Evolutionary conservation across 2,329 filamentous ascomycete species (phyloP).

Genomic region (Sarocladiaceae sp.): DNA sequence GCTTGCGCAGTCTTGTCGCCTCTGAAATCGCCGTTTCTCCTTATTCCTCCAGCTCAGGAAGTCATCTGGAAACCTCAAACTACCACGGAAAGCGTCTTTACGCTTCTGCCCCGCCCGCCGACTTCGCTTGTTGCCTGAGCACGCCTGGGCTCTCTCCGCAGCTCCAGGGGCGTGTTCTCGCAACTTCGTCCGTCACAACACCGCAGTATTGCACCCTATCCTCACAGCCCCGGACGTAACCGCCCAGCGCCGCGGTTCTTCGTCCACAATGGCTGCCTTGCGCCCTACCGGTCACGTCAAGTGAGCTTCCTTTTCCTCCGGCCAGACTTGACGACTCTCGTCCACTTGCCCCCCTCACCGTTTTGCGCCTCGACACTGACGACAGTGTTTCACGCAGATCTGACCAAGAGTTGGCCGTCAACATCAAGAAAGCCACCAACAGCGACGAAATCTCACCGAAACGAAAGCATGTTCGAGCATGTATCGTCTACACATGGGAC

Average conservation of each 20-base stretch:
- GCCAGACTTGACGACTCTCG: background rate
- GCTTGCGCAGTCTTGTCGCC: constrained; percentile 7
- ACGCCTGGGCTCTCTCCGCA: constrained; percentile 7
- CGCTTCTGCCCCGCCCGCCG: background rate
- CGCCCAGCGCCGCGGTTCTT: constrained; percentile 9
- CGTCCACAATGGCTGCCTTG: constrained; percentile 7
- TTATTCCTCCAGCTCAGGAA: background rate
- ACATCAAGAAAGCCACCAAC: constrained; percentile 65
- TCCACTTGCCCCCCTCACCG: background rate
- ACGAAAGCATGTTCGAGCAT: constrained; percentile 92
- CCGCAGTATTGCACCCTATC: constrained; percentile 6
- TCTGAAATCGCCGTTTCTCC: background rate
- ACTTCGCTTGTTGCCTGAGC: constrained; percentile 5
- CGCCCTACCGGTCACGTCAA: constrained; percentile 7
- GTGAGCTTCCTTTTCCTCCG: background rate
- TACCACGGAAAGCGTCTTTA: background rate
- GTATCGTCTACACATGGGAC: constrained; percentile 99
- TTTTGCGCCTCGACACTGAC: background rate
- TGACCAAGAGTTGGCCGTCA: constrained; percentile 62
- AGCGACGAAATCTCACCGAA: constrained; percentile 63
- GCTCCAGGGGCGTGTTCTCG: constrained; percentile 9
- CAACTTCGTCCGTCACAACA: background rate
- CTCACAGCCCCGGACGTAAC: constrained; percentile 9
- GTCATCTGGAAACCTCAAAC: background rate
- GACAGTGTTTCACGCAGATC: constrained; percentile 38